Evolutionary conservation across 2,329 filamentous ascomycete genomes (phyloP), one percentile per base, ranked within the genome.

Genomic region (Phyllachora maydis): DNA sequence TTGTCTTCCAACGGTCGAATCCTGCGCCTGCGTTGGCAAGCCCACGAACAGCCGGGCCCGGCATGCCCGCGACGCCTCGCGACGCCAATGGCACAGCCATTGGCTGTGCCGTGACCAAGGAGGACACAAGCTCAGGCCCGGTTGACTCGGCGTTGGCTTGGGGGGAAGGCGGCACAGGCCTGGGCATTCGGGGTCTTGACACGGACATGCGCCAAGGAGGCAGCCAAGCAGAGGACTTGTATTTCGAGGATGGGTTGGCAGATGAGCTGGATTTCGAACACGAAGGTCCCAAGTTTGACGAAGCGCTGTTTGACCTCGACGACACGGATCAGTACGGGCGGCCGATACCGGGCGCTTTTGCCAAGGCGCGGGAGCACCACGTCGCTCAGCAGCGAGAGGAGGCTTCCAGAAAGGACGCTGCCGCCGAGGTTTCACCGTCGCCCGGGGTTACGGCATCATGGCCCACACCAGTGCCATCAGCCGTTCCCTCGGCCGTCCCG

Each of bases 261-360:
- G 47, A 50, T 20, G 47, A 50, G 32, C 38, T 49, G 5, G 48
- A 53, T 19, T 58, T 62, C 34, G 52, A 59, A 28, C 56, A 54
- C 11, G 62, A 71, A 14, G 54, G 54, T 2, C 49, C 52, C 0
- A 52, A 59, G 2, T 78, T 81, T 39, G 72, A 81, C 30, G 74
- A 81, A 40, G 72, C 68, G 5, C 58, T 78, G 9, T 79, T 81
- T 37, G 74, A 81, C 32, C 56, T 67, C 16, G 56, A 73, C 24
- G 66, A 72, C 35, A 67, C 67, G 9, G 59, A 73, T 41, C 43
- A 56, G 30, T 71, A 62, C 36, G 66, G 67, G 10, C 52, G 67
- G 12, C 66, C 62, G 2, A 57, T 67, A 18, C 61, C 62, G 0
- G 62, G 62, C 4, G 56, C 58, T 1, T 68, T 68, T 41, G 60